Evolutionary conservation across 495 filamentous ascomycete genomes (phyloP).

Genomic region (Schizothecium vesticola): DNA sequence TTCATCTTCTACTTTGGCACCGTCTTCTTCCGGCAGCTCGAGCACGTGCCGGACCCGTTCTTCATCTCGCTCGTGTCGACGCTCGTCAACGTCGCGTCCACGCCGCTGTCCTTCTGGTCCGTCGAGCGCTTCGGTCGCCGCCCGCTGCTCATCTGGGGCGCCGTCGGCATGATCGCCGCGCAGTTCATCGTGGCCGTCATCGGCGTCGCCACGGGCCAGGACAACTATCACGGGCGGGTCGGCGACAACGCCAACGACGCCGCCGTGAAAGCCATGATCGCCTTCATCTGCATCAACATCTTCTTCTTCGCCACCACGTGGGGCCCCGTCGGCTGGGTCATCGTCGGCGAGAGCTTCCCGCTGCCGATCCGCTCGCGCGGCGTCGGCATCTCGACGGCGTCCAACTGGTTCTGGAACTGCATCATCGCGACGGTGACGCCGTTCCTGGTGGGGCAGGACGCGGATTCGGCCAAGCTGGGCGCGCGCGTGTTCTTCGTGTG

Average conservation of each 20-base stretch:
- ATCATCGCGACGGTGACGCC: slow-evolving; percentile 67
- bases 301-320: slow-evolving; percentile 75
- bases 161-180: slow-evolving; percentile 69
- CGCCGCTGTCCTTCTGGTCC: slow-evolving; percentile 72
- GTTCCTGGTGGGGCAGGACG: slow-evolving; percentile 62
- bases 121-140: slow-evolving; percentile 79
- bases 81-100: slow-evolving; percentile 78
- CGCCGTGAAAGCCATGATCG: slow-evolving; percentile 59
- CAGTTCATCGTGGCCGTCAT: slow-evolving; percentile 78
- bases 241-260: slow-evolving; percentile 42
- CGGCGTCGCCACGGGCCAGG: slow-evolving; percentile 50
- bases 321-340: slow-evolving; percentile 75
- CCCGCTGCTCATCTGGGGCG: slow-evolving; percentile 68
- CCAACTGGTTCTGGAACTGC: slow-evolving; percentile 86
- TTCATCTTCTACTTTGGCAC: slow-evolving; percentile 89
- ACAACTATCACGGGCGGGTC: slow-evolving; percentile 14
- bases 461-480: slow-evolving; percentile 64
- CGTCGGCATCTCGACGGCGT: slow-evolving; percentile 72
- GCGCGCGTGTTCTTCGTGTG: slow-evolving; percentile 73
- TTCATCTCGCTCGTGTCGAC: slow-evolving; percentile 74
- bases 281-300: slow-evolving; percentile 80
- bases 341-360: slow-evolving; percentile 81
- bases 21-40: slow-evolving; percentile 68
- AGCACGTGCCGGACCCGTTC: slow-evolving; percentile 70
- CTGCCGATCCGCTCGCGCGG: slow-evolving; percentile 76